These are phyloP conservation scores for Fusarium sp. DNA, from an alignment of 2,329 filamentous ascomycete genomes.

Conservation along the genomic window DNA sequence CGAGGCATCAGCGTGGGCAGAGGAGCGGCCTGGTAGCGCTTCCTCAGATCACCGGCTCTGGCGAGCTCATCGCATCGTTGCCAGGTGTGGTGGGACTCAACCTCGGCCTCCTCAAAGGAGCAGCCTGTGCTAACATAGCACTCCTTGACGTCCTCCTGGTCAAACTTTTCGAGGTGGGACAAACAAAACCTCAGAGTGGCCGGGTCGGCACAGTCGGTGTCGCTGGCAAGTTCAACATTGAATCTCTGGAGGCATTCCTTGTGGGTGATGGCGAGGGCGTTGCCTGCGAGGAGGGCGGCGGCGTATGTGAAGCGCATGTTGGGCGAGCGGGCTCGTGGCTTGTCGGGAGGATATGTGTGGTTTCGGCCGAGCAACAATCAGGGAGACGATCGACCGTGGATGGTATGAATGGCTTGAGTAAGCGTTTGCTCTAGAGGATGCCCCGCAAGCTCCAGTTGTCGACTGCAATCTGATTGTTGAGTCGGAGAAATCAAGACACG, in stretches of 20 bases:
- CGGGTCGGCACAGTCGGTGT: conserved; percentile 62
- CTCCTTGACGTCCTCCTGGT: conserved; percentile 54
- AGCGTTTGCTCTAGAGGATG: conserved; percentile 33
- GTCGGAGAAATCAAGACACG: conserved; percentile 30
- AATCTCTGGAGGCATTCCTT: conserved; percentile 59
- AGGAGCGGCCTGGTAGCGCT: conserved; percentile 46
- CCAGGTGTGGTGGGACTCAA: conserved; percentile 50
- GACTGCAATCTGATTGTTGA: conserved; percentile 22
- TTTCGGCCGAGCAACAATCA: neutral
- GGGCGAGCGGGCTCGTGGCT: conserved; percentile 17
- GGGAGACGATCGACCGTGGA: conserved; percentile 5
- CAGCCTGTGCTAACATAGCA: conserved; percentile 58
- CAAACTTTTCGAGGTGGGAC: conserved; percentile 50
- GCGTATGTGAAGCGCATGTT: conserved; percentile 52
- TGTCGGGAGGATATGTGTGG: neutral
- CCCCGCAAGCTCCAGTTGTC: conserved; percentile 43
- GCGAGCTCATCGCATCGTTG: conserved; percentile 52
- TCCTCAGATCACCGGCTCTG: conserved; percentile 49
- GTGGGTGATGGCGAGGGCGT: conserved; percentile 51
- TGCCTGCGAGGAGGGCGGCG: conserved; percentile 55
- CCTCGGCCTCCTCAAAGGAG: conserved; percentile 49
- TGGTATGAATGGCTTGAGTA: conserved; percentile 11
- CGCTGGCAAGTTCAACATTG: conserved; percentile 57
- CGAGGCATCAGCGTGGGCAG: conserved; percentile 38
- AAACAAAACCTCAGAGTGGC: conserved; percentile 62